Percentiles rank a stretch among this genome's conserved stretches.
Conservation (phyloP, 169 alveolate genomes). For the Hammondia hammondi region DNA sequence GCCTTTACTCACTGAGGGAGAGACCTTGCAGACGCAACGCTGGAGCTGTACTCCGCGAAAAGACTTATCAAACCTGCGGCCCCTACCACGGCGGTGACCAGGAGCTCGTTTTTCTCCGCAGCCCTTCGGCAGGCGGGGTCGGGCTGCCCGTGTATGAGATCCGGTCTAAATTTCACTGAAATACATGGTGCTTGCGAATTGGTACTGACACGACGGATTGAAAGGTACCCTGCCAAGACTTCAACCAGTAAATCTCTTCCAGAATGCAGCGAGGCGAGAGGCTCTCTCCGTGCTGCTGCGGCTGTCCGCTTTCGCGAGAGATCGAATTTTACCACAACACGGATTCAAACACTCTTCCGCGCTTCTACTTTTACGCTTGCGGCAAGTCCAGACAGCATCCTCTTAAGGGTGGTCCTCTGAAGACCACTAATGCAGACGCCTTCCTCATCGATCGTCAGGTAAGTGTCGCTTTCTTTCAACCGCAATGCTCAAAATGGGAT, state of each 20-base stretch:
- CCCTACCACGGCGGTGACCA: too few species aligned
- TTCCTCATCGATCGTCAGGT: conserved; percentile 64
- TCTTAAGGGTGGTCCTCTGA: conserved; percentile 49
- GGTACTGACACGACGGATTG: too few species aligned
- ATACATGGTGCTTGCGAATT: too few species aligned
- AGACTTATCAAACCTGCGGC: too few species aligned
- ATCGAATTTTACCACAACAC: not conserved
- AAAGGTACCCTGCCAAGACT: too few species aligned
- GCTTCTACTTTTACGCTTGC: conserved; percentile 19
- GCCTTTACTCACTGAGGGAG: too few species aligned
- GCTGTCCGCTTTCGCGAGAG: not conserved
- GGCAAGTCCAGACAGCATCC: conserved; percentile 73
- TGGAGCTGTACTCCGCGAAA: too few species aligned
- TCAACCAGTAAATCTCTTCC: not conserved
- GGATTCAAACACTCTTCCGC: not conserved
- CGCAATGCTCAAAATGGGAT: not conserved
- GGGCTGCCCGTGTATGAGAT: too few species aligned
- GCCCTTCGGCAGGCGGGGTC: too few species aligned
- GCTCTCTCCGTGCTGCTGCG: conserved; percentile 36
- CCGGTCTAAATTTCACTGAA: too few species aligned
- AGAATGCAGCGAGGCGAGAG: not conserved
- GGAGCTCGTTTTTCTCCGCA: too few species aligned
- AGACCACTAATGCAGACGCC: conserved; percentile 67
- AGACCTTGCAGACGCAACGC: too few species aligned
- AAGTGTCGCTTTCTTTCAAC: not conserved